Evolutionary conservation across 1,139 yeast species (phyloP), one percentile per base, ranked within the genome.

Genomic region (Taphrina flavorubra): DNA sequence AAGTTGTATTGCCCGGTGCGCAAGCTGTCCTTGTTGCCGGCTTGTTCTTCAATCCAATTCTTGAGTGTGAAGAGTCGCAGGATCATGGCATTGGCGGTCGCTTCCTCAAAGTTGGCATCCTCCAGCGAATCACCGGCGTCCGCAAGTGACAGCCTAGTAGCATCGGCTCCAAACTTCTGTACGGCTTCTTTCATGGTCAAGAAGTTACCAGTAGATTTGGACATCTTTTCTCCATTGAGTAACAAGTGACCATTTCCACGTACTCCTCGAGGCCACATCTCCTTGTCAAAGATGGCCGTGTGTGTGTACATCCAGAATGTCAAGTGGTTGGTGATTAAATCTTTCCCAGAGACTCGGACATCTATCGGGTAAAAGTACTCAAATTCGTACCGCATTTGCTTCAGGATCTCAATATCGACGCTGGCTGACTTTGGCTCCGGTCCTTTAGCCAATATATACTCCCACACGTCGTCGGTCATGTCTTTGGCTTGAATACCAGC

Each of bases 51-150:
- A 78, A 90, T 86, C 99, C 99, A 94, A 79, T 92, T 98, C 79
- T 91, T 92, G 78, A 94, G 83, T 69, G 92, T 94, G 78, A 86
- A 89, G 77, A 95, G 85, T 82, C 99, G 90, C 79, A 94, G 85
- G 78, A 95, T 92, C 55, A 98, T 97, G 61, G 99, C 97, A 76
- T 95, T 95, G 69, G 99, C 99, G 75, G 89, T 92, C 72, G 92
- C 83, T 81, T 95, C 99, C 77, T 94, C 99, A 76, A 95, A 90
- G 82, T 95, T 95, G 70, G 99, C 99, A 80, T 95, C 99, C 81
- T 94, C 99, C 73, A 92, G 86, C 62, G 95, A 82, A 78, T 95
- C 99, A 82, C 99, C 99, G 69, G 97, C 97, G 82, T 95, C 98
- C 51, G 99, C 99, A 75, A 95, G 83, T 10, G 99, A 97, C 79